These are phyloP conservation scores for Daldinia concentrica DNA, from an alignment of 495 filamentous ascomycete species.

Conservation along the genomic window DNA sequence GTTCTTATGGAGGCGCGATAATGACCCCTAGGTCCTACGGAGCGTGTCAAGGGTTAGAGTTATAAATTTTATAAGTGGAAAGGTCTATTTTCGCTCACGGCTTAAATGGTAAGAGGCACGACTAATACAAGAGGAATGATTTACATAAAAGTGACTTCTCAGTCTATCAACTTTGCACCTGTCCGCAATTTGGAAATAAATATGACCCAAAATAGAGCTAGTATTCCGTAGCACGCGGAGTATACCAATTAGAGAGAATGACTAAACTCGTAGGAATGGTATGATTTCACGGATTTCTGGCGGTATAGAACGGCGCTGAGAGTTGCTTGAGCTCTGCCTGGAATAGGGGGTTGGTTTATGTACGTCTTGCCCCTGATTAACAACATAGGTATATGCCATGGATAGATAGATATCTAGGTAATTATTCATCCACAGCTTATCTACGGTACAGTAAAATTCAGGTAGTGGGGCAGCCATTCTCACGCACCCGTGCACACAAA, in stretches of 20 bases:
- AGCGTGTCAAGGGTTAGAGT: constrained; percentile 16
- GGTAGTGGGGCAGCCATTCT: too few species aligned
- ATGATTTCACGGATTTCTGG: too few species aligned
- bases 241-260: background rate
- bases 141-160: constrained; percentile 19
- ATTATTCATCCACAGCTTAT: too few species aligned
- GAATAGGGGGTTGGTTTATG: background rate
- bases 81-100: constrained; percentile 4
- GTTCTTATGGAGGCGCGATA: constrained; percentile 5
- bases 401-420: too few species aligned
- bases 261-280: background rate
- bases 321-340: too few species aligned
- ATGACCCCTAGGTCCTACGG: background rate
- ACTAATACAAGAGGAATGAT: constrained; percentile 18
- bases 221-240: background rate
- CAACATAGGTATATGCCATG: background rate
- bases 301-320: too few species aligned
- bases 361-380: background rate
- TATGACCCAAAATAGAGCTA: background rate
- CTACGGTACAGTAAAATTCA: too few species aligned
- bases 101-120: constrained; percentile 1
- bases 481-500: too few species aligned
- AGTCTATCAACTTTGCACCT: background rate
- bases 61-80: constrained; percentile 19
- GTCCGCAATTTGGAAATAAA: background rate